These are phyloP conservation scores for Psilocybe azurescens DNA, from an alignment of 768 basidiomycete genomes.

Conservation along the genomic window DNA sequence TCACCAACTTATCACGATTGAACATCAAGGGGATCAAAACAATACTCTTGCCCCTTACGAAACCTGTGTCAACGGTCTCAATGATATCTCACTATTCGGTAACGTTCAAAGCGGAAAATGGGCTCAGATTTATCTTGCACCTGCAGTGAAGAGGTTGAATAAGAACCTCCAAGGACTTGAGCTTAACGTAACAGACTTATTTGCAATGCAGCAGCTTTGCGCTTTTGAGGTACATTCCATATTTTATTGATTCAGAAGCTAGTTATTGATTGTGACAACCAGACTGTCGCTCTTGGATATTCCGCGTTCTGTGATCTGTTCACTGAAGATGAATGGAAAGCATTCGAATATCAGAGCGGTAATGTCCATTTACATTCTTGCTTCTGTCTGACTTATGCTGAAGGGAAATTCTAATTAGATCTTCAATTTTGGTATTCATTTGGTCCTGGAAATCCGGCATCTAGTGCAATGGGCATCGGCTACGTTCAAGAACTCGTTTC, in stretches of 20 bases:
- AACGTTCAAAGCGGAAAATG: slow-evolving; percentile 54
- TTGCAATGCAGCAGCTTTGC: slow-evolving; percentile 70
- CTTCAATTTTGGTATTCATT: slow-evolving; percentile 66
- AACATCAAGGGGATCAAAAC: slow-evolving; percentile 57
- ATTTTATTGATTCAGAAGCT: background rate
- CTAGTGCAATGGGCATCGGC: slow-evolving; percentile 66
- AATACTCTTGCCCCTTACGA: slow-evolving; percentile 76
- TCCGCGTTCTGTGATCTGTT: slow-evolving; percentile 81
- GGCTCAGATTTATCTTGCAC: slow-evolving; percentile 62
- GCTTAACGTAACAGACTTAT: slow-evolving; percentile 56
- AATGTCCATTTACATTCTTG: background rate
- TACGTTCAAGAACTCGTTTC: slow-evolving; percentile 76
- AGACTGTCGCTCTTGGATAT: slow-evolving; percentile 82
- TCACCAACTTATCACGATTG: slow-evolving; percentile 63
- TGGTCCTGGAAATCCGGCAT: slow-evolving; percentile 72
- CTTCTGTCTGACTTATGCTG: background rate
- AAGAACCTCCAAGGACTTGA: slow-evolving; percentile 53
- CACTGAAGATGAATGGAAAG: slow-evolving; percentile 82
- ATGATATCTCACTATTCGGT: slow-evolving; percentile 48
- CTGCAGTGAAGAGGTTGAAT: slow-evolving; percentile 58
- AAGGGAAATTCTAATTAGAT: slow-evolving; percentile 32
- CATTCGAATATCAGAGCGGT: slow-evolving; percentile 68
- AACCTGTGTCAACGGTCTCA: slow-evolving; percentile 62
- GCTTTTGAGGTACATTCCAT: slow-evolving; percentile 65
- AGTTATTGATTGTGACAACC: background rate